Percentiles rank a stretch among this genome's conserved stretches.
phyloP scores from a whole-genome alignment of 1,284 basidiomycete genomes.

The Wallemia hederae region DNA sequence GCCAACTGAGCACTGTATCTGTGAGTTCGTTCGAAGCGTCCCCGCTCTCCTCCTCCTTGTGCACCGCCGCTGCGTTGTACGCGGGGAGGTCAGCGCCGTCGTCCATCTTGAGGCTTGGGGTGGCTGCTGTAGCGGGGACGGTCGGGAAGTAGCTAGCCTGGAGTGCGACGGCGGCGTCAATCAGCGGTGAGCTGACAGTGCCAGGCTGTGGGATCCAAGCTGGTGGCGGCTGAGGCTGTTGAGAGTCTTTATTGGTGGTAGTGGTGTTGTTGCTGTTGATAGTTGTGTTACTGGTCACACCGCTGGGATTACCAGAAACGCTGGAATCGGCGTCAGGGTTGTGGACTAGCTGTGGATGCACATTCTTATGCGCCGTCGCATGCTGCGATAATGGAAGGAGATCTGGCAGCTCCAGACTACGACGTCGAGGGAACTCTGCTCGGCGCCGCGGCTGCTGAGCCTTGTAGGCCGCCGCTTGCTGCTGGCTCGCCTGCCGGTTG shows the following conservation, averaged over 20 bases:
- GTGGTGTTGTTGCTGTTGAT: no score
- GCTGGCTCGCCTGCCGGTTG: background rate
- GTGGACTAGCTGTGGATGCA: no score
- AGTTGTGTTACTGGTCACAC: no score
- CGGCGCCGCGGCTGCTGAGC: conserved; percentile 6
- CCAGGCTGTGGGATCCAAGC: background rate
- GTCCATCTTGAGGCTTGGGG: background rate
- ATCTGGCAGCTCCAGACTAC: conserved; percentile 42
- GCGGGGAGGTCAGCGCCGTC: background rate
- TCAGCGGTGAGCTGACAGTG: background rate
- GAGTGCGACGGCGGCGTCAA: background rate
- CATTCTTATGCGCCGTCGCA: no score
- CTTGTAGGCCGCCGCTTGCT: background rate
- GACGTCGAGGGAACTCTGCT: conserved; percentile 27
- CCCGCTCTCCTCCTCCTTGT: background rate
- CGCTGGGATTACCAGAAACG: no score
- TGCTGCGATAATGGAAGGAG: conserved; percentile 24
- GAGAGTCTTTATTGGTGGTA: no score
- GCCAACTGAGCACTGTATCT: conserved; percentile 14
- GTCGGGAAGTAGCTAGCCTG: background rate
- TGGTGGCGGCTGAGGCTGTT: background rate
- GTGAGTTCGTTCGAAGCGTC: conserved; percentile 1
- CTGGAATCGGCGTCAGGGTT: no score
- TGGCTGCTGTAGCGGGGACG: background rate
- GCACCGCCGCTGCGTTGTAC: background rate